Evolutionary conservation across 768 basidiomycete genomes (phyloP).

Genomic region (Gyrodon lividus): DNA sequence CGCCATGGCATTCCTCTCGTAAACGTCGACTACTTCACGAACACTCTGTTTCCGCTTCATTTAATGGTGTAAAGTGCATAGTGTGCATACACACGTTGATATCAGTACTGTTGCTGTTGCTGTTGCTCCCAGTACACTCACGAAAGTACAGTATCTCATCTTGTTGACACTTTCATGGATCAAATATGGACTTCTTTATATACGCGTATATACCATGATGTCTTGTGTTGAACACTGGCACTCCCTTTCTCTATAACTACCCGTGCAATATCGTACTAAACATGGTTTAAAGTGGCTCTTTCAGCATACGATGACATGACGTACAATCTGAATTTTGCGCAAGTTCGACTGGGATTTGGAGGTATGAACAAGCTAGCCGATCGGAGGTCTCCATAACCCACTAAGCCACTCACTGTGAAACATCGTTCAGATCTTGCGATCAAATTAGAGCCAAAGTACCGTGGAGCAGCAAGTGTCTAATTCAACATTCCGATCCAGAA

Average conservation of each 20-base stretch:
- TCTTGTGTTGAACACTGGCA: not conserved
- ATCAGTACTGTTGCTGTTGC: not conserved
- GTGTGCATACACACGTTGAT: not conserved
- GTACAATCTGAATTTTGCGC: too few species aligned
- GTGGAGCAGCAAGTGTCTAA: too few species aligned
- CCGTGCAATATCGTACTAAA: not conserved
- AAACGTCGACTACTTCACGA: slow-evolving; percentile 2
- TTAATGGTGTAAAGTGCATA: slow-evolving; percentile 1
- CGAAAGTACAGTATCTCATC: not conserved
- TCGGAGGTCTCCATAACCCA: too few species aligned
- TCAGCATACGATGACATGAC: too few species aligned
- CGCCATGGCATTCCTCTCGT: slow-evolving; percentile 40
- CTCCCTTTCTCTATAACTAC: not conserved
- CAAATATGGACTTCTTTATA: not conserved
- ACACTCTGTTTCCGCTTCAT: not conserved
- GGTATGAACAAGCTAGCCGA: too few species aligned
- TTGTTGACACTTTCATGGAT: not conserved
- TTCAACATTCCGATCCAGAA: too few species aligned
- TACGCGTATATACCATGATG: not conserved
- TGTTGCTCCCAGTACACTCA: not conserved
- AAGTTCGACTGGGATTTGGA: too few species aligned
- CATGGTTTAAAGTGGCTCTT: not conserved
- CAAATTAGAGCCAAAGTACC: too few species aligned
- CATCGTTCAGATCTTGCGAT: too few species aligned
- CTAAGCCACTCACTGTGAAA: too few species aligned